Evolutionary conservation across 73 alveolate species (phyloP).

Genomic region (Strombidium stylifer): DNA sequence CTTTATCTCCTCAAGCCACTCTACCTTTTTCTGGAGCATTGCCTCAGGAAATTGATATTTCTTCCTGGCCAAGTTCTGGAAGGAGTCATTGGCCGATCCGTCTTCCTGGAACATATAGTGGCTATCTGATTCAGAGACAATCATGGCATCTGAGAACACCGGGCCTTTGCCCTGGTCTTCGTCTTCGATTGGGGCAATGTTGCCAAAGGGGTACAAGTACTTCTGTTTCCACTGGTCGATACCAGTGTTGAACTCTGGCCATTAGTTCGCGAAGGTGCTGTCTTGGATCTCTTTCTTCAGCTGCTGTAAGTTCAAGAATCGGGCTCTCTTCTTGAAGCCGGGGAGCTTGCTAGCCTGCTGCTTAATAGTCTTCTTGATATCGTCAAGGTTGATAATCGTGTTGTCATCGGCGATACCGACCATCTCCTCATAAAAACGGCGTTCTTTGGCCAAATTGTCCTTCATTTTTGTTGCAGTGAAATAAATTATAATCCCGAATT

Average conservation of each 20-base stretch:
- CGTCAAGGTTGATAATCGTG: background rate
- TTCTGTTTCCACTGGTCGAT: slow-evolving; percentile 47
- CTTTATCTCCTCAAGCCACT: slow-evolving; percentile 34
- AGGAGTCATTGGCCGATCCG: background rate
- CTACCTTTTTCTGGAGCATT: slow-evolving; percentile 1
- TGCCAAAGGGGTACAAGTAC: slow-evolving; percentile 44
- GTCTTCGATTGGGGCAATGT: slow-evolving; percentile 18
- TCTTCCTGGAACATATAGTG: no score
- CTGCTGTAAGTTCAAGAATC: background rate
- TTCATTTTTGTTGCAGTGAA: background rate
- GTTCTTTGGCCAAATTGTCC: background rate
- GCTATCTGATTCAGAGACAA: no score
- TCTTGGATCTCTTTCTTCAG: slow-evolving; percentile 17
- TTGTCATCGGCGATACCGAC: slow-evolving; percentile 18
- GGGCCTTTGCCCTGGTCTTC: background rate
- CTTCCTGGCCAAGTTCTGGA: background rate
- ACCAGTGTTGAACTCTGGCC: slow-evolving; percentile 36
- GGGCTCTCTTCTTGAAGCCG: background rate
- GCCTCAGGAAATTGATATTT: slow-evolving; percentile 9
- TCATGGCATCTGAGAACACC: background rate
- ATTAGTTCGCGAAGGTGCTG: slow-evolving; percentile 1
- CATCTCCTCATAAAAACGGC: slow-evolving; percentile 8
- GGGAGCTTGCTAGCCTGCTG: slow-evolving; percentile 8
- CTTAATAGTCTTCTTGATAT: slow-evolving; percentile 7
- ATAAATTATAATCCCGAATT: background rate